A percentile compares a stretch with the other conserved stretches of the same genome.
phyloP scores from a whole-genome alignment of 495 filamentous ascomycete species.

The Penicillium parvum region DNA sequence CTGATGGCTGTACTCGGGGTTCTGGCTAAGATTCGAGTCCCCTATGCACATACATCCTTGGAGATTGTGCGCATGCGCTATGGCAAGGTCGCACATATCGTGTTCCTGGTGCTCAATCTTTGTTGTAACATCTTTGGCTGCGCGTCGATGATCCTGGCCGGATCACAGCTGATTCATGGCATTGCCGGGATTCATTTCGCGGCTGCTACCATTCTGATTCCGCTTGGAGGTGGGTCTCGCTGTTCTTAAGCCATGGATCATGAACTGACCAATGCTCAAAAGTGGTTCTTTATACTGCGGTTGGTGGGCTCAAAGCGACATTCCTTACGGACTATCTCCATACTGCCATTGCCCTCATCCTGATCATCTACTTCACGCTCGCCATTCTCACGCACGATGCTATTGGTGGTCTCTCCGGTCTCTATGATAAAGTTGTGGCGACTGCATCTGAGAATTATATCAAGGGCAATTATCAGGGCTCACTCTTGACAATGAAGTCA shows the following conservation, averaged over 20 bases:
- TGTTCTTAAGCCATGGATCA: not conserved
- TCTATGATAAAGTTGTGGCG: constrained; percentile 36
- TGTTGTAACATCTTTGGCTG: constrained; percentile 49
- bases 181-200: constrained; percentile 39
- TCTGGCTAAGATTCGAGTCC: constrained; percentile 44
- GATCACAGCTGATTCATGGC: constrained; percentile 33
- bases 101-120: constrained; percentile 48
- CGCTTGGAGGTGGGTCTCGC: constrained; percentile 33
- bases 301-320: constrained; percentile 39
- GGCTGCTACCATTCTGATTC: constrained; percentile 43
- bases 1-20: constrained; percentile 38
- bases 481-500: constrained; percentile 48
- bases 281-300: constrained; percentile 40
- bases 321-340: constrained; percentile 40
- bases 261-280: not conserved
- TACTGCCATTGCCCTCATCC: constrained; percentile 34
- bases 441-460: constrained; percentile 36
- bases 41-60: constrained; percentile 53
- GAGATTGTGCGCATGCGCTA: constrained; percentile 54
- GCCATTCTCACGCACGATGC: constrained; percentile 27
- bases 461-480: constrained; percentile 43
- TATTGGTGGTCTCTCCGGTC: constrained; percentile 30
- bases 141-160: constrained; percentile 38
- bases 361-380: constrained; percentile 39
- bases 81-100: constrained; percentile 45